Evolutionary conservation across 1,284 basidiomycete genomes (phyloP).

Genomic region (Inonotus obliquus): DNA sequence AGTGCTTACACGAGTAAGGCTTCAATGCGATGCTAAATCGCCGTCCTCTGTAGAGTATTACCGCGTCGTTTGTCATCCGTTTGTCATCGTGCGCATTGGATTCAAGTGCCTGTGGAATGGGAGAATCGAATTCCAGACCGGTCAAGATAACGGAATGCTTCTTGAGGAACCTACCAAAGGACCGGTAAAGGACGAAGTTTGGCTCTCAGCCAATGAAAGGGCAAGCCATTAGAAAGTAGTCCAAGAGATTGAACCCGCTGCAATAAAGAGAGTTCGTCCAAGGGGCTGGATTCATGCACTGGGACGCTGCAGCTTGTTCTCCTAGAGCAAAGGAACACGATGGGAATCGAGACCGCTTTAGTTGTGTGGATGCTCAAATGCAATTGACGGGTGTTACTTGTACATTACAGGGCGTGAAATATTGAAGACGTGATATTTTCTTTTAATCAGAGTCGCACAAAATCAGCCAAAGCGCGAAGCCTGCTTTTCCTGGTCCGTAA

Average conservation of each 20-base stretch:
- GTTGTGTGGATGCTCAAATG: no score
- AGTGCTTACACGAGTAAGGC: background rate
- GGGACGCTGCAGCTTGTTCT: no score
- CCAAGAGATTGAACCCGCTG: no score
- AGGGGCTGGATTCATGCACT: no score
- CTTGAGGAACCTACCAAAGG: background rate
- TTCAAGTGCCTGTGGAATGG: background rate
- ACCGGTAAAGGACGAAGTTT: background rate
- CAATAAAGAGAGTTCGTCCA: no score
- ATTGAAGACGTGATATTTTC: background rate
- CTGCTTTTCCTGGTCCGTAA: constrained; percentile 30
- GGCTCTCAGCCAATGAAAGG: background rate
- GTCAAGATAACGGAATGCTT: background rate
- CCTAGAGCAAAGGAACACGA: no score
- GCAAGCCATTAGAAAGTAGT: background rate
- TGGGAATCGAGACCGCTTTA: no score
- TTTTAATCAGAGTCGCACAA: background rate
- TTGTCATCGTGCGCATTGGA: background rate
- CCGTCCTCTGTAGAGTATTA: background rate
- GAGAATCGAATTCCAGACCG: background rate
- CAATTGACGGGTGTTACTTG: no score
- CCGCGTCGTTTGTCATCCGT: no score
- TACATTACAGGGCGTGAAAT: no score
- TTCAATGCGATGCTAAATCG: background rate
- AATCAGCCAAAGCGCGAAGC: background rate